phyloP scores from a whole-genome alignment of 768 basidiomycete genomes.

The Omphalotus guepiniiformis region DNA sequence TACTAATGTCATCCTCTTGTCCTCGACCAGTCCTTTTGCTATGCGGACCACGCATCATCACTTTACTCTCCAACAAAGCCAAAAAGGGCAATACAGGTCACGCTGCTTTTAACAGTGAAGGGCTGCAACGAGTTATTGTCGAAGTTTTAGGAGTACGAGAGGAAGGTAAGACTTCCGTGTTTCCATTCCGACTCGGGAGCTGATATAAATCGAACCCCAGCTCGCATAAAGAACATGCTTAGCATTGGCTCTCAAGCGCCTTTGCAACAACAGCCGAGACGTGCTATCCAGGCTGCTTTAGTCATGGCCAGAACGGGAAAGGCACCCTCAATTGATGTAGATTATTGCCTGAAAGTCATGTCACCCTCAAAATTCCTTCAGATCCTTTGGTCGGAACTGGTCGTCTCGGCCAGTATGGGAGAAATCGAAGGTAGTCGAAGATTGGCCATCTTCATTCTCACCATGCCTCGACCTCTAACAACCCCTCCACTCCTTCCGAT shows the following conservation, averaged over 20 bases:
- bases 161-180: slow-evolving; percentile 27
- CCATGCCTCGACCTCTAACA: slow-evolving; percentile 50
- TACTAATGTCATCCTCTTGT: slow-evolving; percentile 61
- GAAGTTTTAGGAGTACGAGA: slow-evolving; percentile 33
- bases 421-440: slow-evolving; percentile 61
- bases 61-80: slow-evolving; percentile 35
- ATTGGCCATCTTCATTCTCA: slow-evolving; percentile 64
- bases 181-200: background rate
- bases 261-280: slow-evolving; percentile 53
- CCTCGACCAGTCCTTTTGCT: slow-evolving; percentile 64
- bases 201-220: background rate
- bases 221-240: slow-evolving; percentile 9
- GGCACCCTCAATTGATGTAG: slow-evolving; percentile 60
- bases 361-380: slow-evolving; percentile 60
- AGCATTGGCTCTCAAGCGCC: slow-evolving; percentile 23
- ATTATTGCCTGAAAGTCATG: slow-evolving; percentile 55
- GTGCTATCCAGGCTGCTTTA: slow-evolving; percentile 55
- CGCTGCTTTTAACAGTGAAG: slow-evolving; percentile 28
- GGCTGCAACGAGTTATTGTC: slow-evolving; percentile 34
- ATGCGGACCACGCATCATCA: slow-evolving; percentile 52
- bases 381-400: slow-evolving; percentile 66
- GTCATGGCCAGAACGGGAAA: slow-evolving; percentile 56
- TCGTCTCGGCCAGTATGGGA: slow-evolving; percentile 46
- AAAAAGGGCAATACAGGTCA: slow-evolving; percentile 19
- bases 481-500: slow-evolving; percentile 67